Conservation (phyloP, 228 moss, liverwort and hornwort species). For the Sphagnum fallax region DNA sequence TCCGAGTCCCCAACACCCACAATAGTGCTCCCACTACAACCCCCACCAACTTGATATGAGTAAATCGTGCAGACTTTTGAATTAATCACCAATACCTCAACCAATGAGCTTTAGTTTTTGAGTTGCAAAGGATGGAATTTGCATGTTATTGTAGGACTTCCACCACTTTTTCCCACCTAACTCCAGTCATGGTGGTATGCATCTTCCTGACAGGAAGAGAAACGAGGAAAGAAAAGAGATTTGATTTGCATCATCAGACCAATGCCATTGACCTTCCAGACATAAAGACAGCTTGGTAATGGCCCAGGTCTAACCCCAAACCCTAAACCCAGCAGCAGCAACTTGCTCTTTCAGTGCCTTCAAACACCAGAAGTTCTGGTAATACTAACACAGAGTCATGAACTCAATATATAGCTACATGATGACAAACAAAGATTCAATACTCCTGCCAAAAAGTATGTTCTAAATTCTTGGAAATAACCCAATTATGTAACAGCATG, state of each 20-base stretch:
- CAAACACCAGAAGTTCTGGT: constrained; percentile 71
- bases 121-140: too few species aligned
- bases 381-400: not conserved
- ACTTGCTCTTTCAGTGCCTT: constrained; percentile 65
- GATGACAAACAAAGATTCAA: too few species aligned
- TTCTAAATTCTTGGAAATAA: too few species aligned
- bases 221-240: too few species aligned
- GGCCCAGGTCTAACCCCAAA: constrained; percentile 15
- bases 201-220: too few species aligned
- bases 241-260: too few species aligned
- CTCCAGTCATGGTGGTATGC: too few species aligned
- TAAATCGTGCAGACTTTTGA: not conserved
- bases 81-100: not conserved
- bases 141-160: too few species aligned
- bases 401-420: not conserved
- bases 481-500: too few species aligned
- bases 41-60: not conserved
- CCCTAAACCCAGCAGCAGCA: constrained; percentile 35
- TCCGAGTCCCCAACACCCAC: constrained; percentile 69
- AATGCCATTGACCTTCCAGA: constrained; percentile 51
- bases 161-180: too few species aligned
- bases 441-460: too few species aligned
- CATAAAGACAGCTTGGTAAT: constrained; percentile 84
- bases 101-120: too few species aligned
- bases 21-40: constrained; percentile 79